Percentiles rank a stretch among this genome's conserved stretches.
phyloP scores from a whole-genome alignment of 2,329 filamentous ascomycete species.

The Beauveria sp. region DNA sequence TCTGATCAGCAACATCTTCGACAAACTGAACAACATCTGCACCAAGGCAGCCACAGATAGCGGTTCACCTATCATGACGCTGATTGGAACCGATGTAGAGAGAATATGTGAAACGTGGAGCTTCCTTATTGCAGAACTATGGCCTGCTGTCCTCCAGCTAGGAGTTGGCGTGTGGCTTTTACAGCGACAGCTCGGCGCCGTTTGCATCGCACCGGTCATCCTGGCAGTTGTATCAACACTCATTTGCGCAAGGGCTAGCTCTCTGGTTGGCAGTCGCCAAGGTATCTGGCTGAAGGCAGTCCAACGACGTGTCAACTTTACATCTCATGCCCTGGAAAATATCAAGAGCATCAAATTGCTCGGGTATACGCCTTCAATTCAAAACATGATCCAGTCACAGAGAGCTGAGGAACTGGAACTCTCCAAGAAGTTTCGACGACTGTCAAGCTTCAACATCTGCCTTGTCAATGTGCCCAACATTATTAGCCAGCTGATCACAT shows the following conservation, averaged over 20 bases:
- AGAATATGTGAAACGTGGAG: conserved; percentile 7
- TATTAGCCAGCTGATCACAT: conserved; percentile 4
- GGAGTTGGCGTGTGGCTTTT: conserved; percentile 11
- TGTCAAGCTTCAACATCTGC: conserved; percentile 10
- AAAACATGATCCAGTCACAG: not conserved
- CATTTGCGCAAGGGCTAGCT: not conserved
- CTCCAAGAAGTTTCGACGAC: conserved; percentile 7
- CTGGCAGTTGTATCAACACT: not conserved
- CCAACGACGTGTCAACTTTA: conserved; percentile 10
- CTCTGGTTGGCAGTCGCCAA: not conserved
- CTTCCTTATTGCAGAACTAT: conserved; percentile 4
- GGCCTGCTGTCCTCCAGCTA: conserved; percentile 8
- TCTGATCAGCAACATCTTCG: conserved; percentile 2
- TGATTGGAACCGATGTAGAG: conserved; percentile 10
- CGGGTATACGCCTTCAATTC: not conserved
- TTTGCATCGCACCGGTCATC: conserved; percentile 13
- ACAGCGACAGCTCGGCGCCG: conserved; percentile 10
- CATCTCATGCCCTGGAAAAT: not conserved
- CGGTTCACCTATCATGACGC: conserved; percentile 3
- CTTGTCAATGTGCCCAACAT: conserved; percentile 5
- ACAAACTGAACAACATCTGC: not conserved
- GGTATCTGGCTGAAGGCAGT: conserved; percentile 8
- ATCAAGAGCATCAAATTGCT: conserved; percentile 11
- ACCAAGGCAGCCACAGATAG: not conserved
- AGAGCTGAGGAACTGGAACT: conserved; percentile 1